Base-by-base conservation (phyloP, 495 filamentous ascomycete genomes). In the Daldinia loculata region DNA sequence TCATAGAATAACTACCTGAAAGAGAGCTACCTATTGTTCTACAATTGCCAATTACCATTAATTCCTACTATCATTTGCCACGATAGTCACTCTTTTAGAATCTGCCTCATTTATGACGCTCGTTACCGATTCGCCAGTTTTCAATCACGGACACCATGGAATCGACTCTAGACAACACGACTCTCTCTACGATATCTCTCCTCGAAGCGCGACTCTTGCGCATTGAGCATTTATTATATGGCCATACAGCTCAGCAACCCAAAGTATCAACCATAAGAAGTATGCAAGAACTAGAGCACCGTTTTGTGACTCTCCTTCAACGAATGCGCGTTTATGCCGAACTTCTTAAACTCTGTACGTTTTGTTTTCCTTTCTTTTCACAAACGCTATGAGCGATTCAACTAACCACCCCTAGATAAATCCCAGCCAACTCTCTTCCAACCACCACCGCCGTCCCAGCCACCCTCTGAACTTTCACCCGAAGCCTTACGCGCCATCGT, bases 191-290 rank as follows among this genome's bases (percentile, higher is more conserved):
- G 0, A 88, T 96, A 53, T 88, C 90, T 36, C 84, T 92, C 56
- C 90, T 97, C 4, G 90, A 94, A 71, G 82, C 82, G n/a, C 91
- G 94, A 39, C 84, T 97, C 34, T 83, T 84, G 53, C 86, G 91
- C 27, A 82, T 96, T 53, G 89, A 93, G 67, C 94, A 91, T 78
- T 83, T 91, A 32, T 83, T 97, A 53, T 88, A 88, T 68, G 93
- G 93, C 2, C 66, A 76, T 19, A 69, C 77, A 0, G 39, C 70
- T 75, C 81, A 75, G 34, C 69, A 76, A 78, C 83, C 85, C 72
- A 77, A 68, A 69, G 78, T 68, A 45, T 80, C 79, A 66, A 85
- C 78, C 0, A 79, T 83, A 14, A 79, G 83, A 29, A 87, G 89
- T 12, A 83, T 97, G 8, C 83, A 83, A 26, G 82, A 83, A 15